phyloP scores from a whole-genome alignment of 257 asterid species.

The Parsonsia alboflavescens region DNA sequence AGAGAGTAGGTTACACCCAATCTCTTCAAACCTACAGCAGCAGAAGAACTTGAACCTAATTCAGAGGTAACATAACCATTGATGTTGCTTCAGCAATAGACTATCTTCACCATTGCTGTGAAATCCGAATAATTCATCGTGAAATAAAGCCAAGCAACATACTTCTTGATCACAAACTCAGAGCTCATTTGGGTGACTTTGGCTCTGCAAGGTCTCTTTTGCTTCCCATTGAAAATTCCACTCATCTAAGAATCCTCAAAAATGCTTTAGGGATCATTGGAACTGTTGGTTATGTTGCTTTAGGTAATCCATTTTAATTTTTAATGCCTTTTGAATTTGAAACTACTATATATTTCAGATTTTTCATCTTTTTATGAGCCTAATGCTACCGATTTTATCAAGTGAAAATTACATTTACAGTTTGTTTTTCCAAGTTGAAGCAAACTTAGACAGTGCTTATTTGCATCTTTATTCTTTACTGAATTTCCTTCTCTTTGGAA shows the following conservation, averaged over 20 bases:
- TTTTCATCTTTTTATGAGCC: not conserved
- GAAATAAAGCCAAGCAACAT: too few species aligned
- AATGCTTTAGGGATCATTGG: not conserved
- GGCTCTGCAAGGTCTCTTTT: too few species aligned
- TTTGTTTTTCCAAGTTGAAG: too few species aligned
- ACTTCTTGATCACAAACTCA: too few species aligned
- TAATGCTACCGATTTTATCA: too few species aligned
- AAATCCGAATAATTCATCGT: constrained; percentile 20
- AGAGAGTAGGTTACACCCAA: constrained; percentile 18
- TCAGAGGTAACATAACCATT: too few species aligned
- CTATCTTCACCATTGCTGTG: constrained; percentile 24
- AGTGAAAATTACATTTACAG: too few species aligned
- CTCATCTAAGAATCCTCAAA: not conserved
- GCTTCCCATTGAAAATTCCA: not conserved
- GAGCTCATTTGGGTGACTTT: too few species aligned
- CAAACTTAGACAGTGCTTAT: too few species aligned
- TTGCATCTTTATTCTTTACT: too few species aligned
- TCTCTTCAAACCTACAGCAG: not conserved
- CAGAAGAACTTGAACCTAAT: not conserved
- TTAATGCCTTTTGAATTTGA: not conserved
- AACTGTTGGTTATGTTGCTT: constrained; percentile 15
- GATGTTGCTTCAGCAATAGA: constrained; percentile 22
- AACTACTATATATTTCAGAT: not conserved
- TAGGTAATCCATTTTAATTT: not conserved
- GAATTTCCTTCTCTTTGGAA: not conserved